phyloP scores from a whole-genome alignment of 2,329 filamentous ascomycete genomes.

The Claviceps sp. region DNA sequence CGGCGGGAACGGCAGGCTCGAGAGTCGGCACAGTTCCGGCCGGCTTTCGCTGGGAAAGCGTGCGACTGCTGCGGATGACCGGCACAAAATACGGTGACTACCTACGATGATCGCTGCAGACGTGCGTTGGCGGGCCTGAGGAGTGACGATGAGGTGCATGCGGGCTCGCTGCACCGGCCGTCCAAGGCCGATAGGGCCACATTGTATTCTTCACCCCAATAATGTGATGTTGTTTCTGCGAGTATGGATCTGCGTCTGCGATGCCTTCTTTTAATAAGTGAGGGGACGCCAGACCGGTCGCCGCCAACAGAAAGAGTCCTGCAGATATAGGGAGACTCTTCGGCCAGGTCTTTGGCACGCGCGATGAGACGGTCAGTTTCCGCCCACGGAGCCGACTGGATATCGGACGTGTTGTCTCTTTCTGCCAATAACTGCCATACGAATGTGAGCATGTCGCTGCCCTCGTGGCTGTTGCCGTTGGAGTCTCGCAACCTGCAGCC shows the following conservation, averaged over 20 bases:
- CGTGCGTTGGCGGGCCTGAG: not conserved
- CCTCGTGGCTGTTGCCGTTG: constrained; percentile 14
- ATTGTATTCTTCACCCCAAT: not conserved
- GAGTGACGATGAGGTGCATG: not conserved
- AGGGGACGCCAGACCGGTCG: not conserved
- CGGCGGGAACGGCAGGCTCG: constrained; percentile 51
- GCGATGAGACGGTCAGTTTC: constrained; percentile 23
- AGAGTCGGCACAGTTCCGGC: constrained; percentile 38
- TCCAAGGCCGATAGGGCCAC: not conserved
- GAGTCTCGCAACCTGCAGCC: constrained; percentile 12
- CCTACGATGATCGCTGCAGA: constrained; percentile 9
- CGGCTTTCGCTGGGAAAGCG: constrained; percentile 19
- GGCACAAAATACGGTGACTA: constrained; percentile 22
- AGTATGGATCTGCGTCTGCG: not conserved
- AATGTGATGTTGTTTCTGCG: not conserved
- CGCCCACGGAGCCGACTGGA: constrained; percentile 15
- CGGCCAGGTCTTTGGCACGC: constrained; percentile 16
- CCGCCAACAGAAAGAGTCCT: constrained; percentile 4
- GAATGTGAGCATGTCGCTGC: constrained; percentile 20
- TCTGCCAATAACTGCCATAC: constrained; percentile 14
- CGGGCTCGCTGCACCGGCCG: not conserved
- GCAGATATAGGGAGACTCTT: constrained; percentile 9
- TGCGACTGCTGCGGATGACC: constrained; percentile 6
- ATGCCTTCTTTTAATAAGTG: not conserved
- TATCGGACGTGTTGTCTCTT: constrained; percentile 1